Conservation (phyloP, 2,329 filamentous ascomycete genomes). For the Diaporthe aspalathi region DNA sequence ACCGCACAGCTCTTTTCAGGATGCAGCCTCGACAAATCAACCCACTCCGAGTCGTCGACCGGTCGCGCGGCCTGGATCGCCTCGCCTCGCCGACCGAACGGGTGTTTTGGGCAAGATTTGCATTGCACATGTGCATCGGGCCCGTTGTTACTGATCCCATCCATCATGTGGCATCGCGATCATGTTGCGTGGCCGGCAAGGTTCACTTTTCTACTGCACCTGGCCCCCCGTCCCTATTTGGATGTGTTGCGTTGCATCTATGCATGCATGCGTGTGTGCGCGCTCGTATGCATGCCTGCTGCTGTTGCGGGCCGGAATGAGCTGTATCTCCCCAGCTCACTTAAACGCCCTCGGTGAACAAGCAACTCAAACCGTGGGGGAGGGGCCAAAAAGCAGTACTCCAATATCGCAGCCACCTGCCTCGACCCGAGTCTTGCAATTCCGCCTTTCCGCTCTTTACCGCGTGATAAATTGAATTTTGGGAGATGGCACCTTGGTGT, state of each 20-base stretch:
- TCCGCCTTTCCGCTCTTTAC: constrained; percentile 23
- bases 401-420: constrained; percentile 3
- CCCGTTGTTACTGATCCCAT: constrained; percentile 7
- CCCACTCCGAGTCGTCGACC: too few species aligned
- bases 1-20: neutral
- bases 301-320: neutral
- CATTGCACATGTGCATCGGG: neutral
- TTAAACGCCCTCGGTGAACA: neutral
- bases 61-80: too few species aligned
- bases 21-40: neutral
- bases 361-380: constrained; percentile 1
- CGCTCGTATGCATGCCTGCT: constrained; percentile 4
- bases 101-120: neutral
- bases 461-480: neutral
- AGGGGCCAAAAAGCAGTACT: neutral
- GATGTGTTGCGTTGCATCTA: neutral
- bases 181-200: constrained; percentile 11
- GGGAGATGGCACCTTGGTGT: neutral
- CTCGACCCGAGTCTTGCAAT: constrained; percentile 10
- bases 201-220: constrained; percentile 12
- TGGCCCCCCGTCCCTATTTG: neutral
- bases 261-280: neutral
- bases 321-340: neutral
- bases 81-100: neutral
- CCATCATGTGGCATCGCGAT: neutral